Base-by-base conservation (phyloP, 2,329 filamentous ascomycete genomes). In the Penicillium sp. region DNA sequence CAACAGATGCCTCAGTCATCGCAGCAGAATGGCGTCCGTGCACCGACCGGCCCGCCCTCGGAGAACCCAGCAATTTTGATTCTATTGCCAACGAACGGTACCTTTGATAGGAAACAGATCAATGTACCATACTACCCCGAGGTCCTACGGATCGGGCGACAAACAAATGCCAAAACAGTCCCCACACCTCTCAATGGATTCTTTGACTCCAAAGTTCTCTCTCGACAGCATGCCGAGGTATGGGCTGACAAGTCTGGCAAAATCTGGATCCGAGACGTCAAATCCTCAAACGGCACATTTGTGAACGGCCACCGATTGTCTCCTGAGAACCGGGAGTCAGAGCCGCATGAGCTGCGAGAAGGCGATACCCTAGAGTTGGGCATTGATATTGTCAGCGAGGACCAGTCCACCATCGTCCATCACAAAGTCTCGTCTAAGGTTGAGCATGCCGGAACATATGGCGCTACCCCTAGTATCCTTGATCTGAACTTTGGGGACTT, bases 211-310 rank as follows among this genome's bases (percentile, higher is more conserved):
- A 98, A 98, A 70, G 93, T 98, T 24, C 79, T 98, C 22, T 97
- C 93, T 34, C 80, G 93, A 61, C 89, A 96, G 66, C 93, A 98
- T 68, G 93, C 93, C 32, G 93, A 98, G 68, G 86, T 98, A 33
- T 97, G 89, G 82, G 89, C 93, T 13, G 84, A 87, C 47, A 83
- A 87, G 55, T 77, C 73, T 54, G 90, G 90, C 46, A 95, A 95
- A 66, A 85, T 98, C 38, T 97, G 84, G 80, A 97, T 98, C 59
- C 82, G 90, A 51, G 93, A 98, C 71, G 87, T 98, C 61, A 98
- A 97, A 71, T 97, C 93, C 0, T 98, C 93, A 35, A 98, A 98
- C 66, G 93, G 93, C 51, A 98, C 93, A 1, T 98, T 98, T 69
- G 91, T 98, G 59, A 98, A 98, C 63, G 89, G 89, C 19, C 82